Conservation (phyloP, 2,329 filamentous ascomycete species). For the Penicillium sp. region DNA sequence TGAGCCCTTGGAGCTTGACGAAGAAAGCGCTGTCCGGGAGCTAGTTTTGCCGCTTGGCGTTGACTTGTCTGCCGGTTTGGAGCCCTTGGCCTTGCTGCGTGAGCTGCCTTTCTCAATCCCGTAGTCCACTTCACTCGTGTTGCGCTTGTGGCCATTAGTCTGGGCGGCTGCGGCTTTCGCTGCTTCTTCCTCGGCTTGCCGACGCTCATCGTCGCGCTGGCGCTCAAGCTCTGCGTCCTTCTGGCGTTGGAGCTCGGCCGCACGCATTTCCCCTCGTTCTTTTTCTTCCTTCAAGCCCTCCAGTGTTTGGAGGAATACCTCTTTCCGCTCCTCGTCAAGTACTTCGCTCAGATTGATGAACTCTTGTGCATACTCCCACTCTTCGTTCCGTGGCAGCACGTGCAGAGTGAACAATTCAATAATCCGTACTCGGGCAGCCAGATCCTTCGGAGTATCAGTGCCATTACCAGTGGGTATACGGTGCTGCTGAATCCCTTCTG, state of each 20-base stretch:
- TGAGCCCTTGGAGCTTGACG: slow-evolving; percentile 40
- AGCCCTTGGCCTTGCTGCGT: slow-evolving; percentile 37
- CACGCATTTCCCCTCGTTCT: slow-evolving; percentile 67
- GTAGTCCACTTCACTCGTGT: slow-evolving; percentile 69
- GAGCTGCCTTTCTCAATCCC: slow-evolving; percentile 63
- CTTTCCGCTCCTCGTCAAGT: slow-evolving; percentile 86
- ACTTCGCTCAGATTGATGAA: slow-evolving; percentile 87
- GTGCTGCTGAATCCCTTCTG: slow-evolving; percentile 37
- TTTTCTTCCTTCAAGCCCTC: slow-evolving; percentile 84
- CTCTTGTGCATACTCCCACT: slow-evolving; percentile 93
- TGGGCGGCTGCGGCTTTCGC: slow-evolving; percentile 41
- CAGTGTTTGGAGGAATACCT: slow-evolving; percentile 84
- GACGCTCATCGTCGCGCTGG: slow-evolving; percentile 51
- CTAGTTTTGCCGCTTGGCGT: slow-evolving; percentile 30
- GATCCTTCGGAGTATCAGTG: slow-evolving; percentile 79
- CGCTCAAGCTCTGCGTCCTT: slow-evolving; percentile 59
- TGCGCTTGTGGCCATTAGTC: slow-evolving; percentile 52
- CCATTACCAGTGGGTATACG: slow-evolving; percentile 57
- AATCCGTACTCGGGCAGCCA: slow-evolving; percentile 84
- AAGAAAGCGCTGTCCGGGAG: slow-evolving; percentile 37
- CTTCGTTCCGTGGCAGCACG: slow-evolving; percentile 86
- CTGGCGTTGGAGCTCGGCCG: slow-evolving; percentile 65
- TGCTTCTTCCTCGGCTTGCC: slow-evolving; percentile 41
- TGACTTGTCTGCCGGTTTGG: slow-evolving; percentile 35
- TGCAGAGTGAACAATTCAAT: slow-evolving; percentile 95